A percentile compares a stretch with the other conserved stretches of the same genome.
These are phyloP conservation scores for Phaffomyces antillensis DNA, from an alignment of 805 yeast genomes.

Conservation along the genomic window DNA sequence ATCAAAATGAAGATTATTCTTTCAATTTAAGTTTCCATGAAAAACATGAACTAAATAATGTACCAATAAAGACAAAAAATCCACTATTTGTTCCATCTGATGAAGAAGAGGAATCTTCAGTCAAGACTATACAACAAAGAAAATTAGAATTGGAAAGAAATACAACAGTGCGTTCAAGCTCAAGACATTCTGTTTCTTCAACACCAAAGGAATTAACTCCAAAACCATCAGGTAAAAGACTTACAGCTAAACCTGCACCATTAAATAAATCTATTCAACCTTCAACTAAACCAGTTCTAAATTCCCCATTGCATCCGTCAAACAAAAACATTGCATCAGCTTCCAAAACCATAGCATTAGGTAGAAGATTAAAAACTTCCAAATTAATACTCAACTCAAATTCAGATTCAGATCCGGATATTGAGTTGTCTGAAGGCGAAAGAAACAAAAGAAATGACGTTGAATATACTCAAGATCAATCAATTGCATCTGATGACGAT, in stretches of 20 bases:
- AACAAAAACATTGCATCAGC: constrained; percentile 5
- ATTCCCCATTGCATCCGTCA: constrained; percentile 9
- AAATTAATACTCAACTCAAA: not conserved
- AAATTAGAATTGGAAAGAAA: constrained; percentile 16
- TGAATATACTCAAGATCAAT: too few species aligned
- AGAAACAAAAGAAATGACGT: too few species aligned
- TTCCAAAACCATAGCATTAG: constrained; percentile 7
- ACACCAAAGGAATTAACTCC: not conserved
- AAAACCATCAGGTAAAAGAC: not conserved
- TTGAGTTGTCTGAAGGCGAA: not conserved
- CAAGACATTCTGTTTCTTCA: not conserved
- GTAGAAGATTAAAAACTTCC: not conserved
- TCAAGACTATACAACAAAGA: constrained; percentile 10
- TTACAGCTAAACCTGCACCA: constrained; percentile 1
- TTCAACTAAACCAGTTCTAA: not conserved
- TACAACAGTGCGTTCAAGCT: constrained; percentile 10
- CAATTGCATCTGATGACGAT: too few species aligned
- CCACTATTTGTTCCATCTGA: constrained; percentile 14
- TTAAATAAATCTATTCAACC: not conserved
- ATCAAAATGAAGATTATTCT: constrained; percentile 10
- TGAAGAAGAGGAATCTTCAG: constrained; percentile 4
- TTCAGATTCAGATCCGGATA: constrained; percentile 1
- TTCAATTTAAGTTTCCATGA: not conserved
- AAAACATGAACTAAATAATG: not conserved
- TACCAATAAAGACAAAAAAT: constrained; percentile 1